phyloP scores from a whole-genome alignment of 1,139 yeast species.

The Candida sanyaensis region DNA sequence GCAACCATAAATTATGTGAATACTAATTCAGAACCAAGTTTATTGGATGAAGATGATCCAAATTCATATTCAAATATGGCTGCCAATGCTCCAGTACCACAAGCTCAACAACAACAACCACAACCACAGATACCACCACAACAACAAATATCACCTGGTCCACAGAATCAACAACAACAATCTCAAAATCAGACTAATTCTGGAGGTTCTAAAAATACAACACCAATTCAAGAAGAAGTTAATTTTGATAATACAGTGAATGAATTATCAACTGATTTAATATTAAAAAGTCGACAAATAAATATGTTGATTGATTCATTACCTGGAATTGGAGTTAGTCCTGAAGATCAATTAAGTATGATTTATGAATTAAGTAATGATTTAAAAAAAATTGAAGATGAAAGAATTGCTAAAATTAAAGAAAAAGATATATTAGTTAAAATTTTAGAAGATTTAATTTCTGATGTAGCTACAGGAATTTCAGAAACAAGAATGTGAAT shows the following conservation, averaged over 20 bases:
- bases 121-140: constrained; percentile 13
- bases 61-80: constrained; percentile 42
- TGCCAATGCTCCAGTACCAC: constrained; percentile 49
- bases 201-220: constrained; percentile 23
- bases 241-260: constrained; percentile 59
- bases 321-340: constrained; percentile 91
- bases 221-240: constrained; percentile 14
- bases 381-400: constrained; percentile 60
- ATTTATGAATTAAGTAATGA: constrained; percentile 68
- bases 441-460: constrained; percentile 70
- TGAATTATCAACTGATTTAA: constrained; percentile 80
- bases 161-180: constrained; percentile 20
- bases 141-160: constrained; percentile 9
- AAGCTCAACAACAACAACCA: constrained; percentile 23
- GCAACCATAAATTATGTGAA: constrained; percentile 89
- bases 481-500: constrained; percentile 31
- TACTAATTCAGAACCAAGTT: constrained; percentile 39
- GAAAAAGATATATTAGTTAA: constrained; percentile 66
- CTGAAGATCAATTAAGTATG: constrained; percentile 66
- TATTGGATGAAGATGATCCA: constrained; percentile 42
- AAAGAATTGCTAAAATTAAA: constrained; percentile 57
- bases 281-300: constrained; percentile 83
- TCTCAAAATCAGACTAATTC: constrained; percentile 23
- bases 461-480: constrained; percentile 60
- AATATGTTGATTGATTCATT: constrained; percentile 81